phyloP scores from a whole-genome alignment of 495 filamentous ascomycete genomes.

The Bacidia rubella region DNA sequence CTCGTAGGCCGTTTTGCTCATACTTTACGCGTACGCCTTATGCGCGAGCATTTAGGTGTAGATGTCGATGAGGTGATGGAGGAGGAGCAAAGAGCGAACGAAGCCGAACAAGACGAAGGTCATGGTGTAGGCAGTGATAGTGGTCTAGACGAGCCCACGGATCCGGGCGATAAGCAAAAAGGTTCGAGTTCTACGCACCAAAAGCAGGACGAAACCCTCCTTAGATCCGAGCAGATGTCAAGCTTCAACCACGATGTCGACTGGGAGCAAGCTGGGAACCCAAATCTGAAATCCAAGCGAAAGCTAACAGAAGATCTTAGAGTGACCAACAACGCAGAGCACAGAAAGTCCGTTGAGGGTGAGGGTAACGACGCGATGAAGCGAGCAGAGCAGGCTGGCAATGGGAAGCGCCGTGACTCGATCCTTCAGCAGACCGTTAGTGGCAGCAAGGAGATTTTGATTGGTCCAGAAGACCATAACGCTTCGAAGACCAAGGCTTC shows the following conservation, averaged over 20 bases:
- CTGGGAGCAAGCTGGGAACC: slow-evolving; percentile 50
- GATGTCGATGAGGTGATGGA: slow-evolving; percentile 87
- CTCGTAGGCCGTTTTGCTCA: slow-evolving; percentile 86
- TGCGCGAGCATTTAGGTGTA: slow-evolving; percentile 93
- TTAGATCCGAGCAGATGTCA: slow-evolving; percentile 43
- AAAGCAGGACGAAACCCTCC: slow-evolving; percentile 48
- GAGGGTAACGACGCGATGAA: slow-evolving; percentile 60
- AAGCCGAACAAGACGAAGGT: slow-evolving; percentile 7
- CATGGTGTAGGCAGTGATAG: slow-evolving; percentile 34
- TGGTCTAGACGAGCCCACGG: slow-evolving; percentile 27
- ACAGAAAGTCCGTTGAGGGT: slow-evolving; percentile 65
- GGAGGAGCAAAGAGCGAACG: slow-evolving; percentile 41
- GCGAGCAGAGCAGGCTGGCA: slow-evolving; percentile 38
- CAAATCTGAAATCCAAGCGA: slow-evolving; percentile 45
- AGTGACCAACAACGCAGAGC: slow-evolving; percentile 47
- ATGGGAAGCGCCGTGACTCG: slow-evolving; percentile 52
- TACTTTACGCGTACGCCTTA: slow-evolving; percentile 81
- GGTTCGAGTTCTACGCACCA: slow-evolving; percentile 44
- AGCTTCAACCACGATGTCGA: slow-evolving; percentile 83
- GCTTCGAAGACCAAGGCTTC: slow-evolving; percentile 3
- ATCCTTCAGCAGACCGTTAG: slow-evolving; percentile 31
- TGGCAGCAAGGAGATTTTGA: slow-evolving; percentile 49
- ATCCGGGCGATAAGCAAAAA: slow-evolving; percentile 32
- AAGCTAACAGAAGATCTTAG: slow-evolving; percentile 49
- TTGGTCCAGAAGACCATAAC: slow-evolving; percentile 23